These are phyloP conservation scores for Fusarium floridanum DNA, from an alignment of 2,329 filamentous ascomycete genomes.

Conservation along the genomic window DNA sequence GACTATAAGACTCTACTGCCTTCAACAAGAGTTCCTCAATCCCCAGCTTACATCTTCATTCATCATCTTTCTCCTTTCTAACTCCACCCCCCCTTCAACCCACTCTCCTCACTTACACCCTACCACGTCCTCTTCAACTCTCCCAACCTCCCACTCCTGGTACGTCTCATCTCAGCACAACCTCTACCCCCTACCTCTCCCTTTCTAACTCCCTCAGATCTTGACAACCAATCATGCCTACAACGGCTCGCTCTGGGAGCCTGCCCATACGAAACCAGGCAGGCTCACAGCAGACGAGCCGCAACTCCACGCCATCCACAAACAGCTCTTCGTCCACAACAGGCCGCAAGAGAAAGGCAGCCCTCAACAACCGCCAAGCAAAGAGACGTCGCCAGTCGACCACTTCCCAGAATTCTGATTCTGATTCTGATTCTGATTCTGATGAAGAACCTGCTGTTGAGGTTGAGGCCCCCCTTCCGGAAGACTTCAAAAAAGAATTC, in stretches of 20 bases:
- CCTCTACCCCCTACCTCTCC: too few relatives aligned
- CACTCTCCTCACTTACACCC: background rate
- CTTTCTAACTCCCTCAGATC: background rate
- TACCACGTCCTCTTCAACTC: background rate
- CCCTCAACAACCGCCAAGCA: background rate
- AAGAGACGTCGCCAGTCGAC: slow-evolving; percentile 5
- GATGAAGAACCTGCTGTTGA: background rate
- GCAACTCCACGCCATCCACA: slow-evolving; percentile 3
- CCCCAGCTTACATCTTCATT: background rate
- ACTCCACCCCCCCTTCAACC: background rate
- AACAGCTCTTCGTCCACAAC: background rate
- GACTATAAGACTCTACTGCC: too few relatives aligned
- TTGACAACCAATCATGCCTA: background rate
- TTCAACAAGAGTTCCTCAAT: background rate
- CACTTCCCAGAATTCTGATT: background rate
- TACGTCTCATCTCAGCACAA: background rate
- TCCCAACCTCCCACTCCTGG: too few relatives aligned
- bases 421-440: background rate
- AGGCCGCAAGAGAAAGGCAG: slow-evolving; percentile 4
- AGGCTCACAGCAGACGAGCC: background rate
- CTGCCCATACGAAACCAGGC: background rate
- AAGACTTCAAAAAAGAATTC: slow-evolving; percentile 23
- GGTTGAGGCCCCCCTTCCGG: slow-evolving; percentile 21
- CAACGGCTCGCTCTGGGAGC: background rate
- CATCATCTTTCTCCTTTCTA: background rate